phyloP scores from a whole-genome alignment of 768 basidiomycete species.

The Mycena floridula region DNA sequence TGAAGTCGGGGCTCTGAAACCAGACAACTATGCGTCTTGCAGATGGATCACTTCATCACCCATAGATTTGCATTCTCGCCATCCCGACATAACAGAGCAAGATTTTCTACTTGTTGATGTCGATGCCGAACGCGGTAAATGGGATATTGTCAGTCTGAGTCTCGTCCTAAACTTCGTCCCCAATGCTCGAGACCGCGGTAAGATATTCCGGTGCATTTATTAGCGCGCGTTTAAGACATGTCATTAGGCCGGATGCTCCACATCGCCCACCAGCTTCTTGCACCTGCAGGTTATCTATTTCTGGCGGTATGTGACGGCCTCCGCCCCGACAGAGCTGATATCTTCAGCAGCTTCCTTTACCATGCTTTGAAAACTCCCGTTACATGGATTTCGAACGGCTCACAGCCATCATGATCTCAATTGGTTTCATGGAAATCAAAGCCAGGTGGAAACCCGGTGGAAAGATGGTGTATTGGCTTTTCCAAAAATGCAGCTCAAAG shows the following conservation, averaged over 20 bases:
- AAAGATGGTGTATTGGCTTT: constrained; percentile 88
- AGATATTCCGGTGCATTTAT: constrained; percentile 5
- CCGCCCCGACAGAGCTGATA: background rate
- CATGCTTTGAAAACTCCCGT: constrained; percentile 83
- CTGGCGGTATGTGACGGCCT: constrained; percentile 51
- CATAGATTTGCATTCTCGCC: constrained; percentile 81
- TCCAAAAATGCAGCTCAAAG: constrained; percentile 34
- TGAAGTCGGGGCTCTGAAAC: constrained; percentile 84
- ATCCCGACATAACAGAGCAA: constrained; percentile 78
- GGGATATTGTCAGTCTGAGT: constrained; percentile 82
- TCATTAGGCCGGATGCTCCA: constrained; percentile 63
- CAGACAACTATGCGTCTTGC: constrained; percentile 70
- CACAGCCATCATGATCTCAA: constrained; percentile 42
- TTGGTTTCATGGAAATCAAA: constrained; percentile 61
- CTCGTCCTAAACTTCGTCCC: constrained; percentile 89
- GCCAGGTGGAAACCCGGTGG: constrained; percentile 61
- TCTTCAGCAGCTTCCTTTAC: constrained; percentile 61
- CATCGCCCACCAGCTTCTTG: constrained; percentile 52
- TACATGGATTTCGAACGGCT: constrained; percentile 65
- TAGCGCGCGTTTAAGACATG: constrained; percentile 2
- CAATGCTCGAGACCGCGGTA: constrained; percentile 69
- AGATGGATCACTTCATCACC: constrained; percentile 70
- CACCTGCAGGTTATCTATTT: constrained; percentile 54
- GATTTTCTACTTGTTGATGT: constrained; percentile 71
- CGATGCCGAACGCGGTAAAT: constrained; percentile 43